A percentile compares a stretch with the other conserved stretches of the same genome.
Evolutionary conservation across 169 alveolate species (phyloP).

Genomic region (Plasmodium vinckei): DNA sequence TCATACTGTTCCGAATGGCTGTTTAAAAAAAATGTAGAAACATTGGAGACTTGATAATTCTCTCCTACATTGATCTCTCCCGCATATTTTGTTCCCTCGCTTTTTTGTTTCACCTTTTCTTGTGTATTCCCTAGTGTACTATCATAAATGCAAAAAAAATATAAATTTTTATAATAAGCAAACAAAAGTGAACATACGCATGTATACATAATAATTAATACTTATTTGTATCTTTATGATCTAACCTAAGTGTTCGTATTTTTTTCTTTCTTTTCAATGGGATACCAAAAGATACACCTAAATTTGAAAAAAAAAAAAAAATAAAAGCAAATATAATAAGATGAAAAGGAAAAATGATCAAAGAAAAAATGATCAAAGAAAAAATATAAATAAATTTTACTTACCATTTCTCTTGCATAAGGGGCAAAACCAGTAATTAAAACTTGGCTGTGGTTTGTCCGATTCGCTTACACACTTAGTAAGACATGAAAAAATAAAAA

Average conservation of each 20-base stretch:
- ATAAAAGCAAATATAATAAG: not conserved
- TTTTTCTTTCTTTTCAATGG: conserved; percentile 33
- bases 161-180: not conserved
- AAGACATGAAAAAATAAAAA: not conserved
- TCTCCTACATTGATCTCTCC: conserved; percentile 86
- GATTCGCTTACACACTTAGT: conserved; percentile 36
- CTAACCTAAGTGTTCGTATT: conserved; percentile 39
- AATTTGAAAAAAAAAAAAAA: conserved; percentile 11
- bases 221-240: not conserved
- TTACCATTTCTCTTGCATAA: conserved; percentile 45
- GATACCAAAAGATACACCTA: conserved; percentile 38
- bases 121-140: conserved; percentile 40
- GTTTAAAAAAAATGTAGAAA: conserved; percentile 89
- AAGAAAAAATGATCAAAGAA: not conserved
- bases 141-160: not conserved
- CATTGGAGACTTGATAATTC: conserved; percentile 89
- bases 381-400: conserved; percentile 1
- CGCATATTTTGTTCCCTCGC: conserved; percentile 84
- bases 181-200: not conserved
- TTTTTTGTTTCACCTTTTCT: conserved; percentile 82
- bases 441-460: conserved; percentile 34
- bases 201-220: not conserved
- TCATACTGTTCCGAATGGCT: conserved; percentile 77
- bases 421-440: conserved; percentile 59
- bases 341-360: not conserved